Evolutionary conservation across 164 flowering plant genomes (phyloP).

Genomic region (Litsea cubeba): DNA sequence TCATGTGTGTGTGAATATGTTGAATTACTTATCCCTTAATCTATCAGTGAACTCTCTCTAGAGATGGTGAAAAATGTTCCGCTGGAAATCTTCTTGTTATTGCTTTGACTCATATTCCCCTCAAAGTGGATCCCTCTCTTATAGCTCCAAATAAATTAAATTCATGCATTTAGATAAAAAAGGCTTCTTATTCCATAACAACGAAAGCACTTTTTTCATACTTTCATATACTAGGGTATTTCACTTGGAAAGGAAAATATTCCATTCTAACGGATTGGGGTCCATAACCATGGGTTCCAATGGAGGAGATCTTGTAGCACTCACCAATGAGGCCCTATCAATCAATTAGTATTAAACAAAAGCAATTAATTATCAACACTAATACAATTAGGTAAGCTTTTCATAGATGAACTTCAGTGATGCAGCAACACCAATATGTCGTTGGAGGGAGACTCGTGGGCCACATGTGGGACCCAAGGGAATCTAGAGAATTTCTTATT

Average conservation of each 20-base stretch:
- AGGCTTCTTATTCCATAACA: too few species aligned
- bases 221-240: too few species aligned
- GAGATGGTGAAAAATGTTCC: too few species aligned
- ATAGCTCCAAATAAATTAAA: too few species aligned
- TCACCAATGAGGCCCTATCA: background rate
- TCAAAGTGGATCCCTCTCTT: too few species aligned
- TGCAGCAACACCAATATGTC: too few species aligned
- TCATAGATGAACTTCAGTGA: background rate
- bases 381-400: background rate
- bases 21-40: background rate
- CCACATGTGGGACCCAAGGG: too few species aligned
- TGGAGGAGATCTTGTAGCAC: background rate
- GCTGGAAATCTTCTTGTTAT: background rate
- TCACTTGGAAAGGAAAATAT: background rate
- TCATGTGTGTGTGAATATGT: background rate
- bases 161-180: too few species aligned
- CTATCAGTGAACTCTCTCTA: too few species aligned
- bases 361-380: background rate
- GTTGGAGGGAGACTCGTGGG: too few species aligned
- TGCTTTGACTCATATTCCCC: background rate
- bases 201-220: too few species aligned
- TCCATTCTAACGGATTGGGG: background rate
- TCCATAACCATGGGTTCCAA: conserved; percentile 3
- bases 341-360: conserved; percentile 1
- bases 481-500: too few species aligned